These are phyloP conservation scores for Alternaria sp. DNA, from an alignment of 2,329 filamentous ascomycete genomes.

Conservation along the genomic window DNA sequence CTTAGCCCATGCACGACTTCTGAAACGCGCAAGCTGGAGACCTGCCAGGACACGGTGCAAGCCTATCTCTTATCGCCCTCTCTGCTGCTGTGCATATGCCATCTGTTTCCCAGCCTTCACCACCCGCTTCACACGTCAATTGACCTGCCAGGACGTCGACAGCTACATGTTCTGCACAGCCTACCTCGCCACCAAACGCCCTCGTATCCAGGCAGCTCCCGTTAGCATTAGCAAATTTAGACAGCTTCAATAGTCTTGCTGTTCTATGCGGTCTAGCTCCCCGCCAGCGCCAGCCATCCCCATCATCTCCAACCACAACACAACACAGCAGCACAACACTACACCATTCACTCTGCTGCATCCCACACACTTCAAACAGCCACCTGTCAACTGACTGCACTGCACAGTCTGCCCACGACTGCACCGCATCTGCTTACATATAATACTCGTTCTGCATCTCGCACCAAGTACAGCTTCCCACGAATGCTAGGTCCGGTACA, in stretches of 20 bases:
- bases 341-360: not conserved
- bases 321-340: not conserved
- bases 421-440: not conserved
- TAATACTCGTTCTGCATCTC: constrained; percentile 17
- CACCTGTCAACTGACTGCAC: not conserved
- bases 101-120: not conserved
- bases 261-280: constrained; percentile 4
- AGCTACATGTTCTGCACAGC: not conserved
- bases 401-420: not conserved
- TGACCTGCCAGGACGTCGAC: not conserved
- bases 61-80: not conserved
- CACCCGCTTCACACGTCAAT: not conserved
- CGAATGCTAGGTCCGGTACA: constrained; percentile 3
- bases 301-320: not conserved
- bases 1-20: constrained; percentile 1
- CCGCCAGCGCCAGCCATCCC: not conserved
- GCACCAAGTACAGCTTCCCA: constrained; percentile 9
- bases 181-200: constrained; percentile 1
- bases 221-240: constrained; percentile 12
- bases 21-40: constrained; percentile 10
- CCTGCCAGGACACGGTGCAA: not conserved
- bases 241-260: constrained; percentile 12
- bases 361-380: not conserved
- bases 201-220: not conserved
- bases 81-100: not conserved